A percentile compares a stretch with the other conserved stretches of the same genome.
These are phyloP conservation scores for Vaccinium myrtillus DNA, from an alignment of 148 eudicot species.

Conservation along the genomic window DNA sequence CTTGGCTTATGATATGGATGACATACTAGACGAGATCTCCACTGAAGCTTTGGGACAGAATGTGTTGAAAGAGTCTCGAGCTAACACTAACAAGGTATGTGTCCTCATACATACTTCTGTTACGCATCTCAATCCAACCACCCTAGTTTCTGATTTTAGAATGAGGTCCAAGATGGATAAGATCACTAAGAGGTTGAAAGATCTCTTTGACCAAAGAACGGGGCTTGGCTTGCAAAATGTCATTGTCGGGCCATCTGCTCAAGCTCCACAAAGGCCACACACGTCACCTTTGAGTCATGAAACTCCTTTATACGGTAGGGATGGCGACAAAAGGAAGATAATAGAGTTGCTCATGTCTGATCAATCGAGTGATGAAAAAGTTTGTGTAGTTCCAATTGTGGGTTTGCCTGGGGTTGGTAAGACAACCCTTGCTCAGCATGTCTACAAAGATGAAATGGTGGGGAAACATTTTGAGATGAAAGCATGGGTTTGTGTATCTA, in stretches of 20 bases:
- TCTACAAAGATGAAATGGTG: too few relatives aligned
- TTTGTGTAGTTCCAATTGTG: too few relatives aligned
- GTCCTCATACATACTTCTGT: neutral
- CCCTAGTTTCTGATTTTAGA: neutral
- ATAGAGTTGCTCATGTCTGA: too few relatives aligned
- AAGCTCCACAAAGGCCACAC: neutral
- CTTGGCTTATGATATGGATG: neutral
- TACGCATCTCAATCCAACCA: neutral
- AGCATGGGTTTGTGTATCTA: too few relatives aligned
- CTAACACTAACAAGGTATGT: neutral
- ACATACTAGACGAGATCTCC: neutral
- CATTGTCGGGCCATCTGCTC: neutral
- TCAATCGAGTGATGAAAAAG: too few relatives aligned
- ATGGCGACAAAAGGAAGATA: too few relatives aligned
- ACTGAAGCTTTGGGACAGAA: neutral
- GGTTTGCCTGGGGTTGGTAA: too few relatives aligned
- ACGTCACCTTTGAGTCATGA: too few relatives aligned
- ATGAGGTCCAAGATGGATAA: neutral
- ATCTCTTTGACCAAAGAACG: neutral
- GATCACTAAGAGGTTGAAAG: neutral
- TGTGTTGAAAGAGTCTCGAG: neutral
- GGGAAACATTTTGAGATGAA: too few relatives aligned
- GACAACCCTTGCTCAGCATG: too few relatives aligned
- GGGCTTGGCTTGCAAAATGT: neutral
- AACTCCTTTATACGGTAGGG: too few relatives aligned